Conservation (phyloP, 2,329 filamentous ascomycete species). For the Microcyclospora tardicrescens region DNA sequence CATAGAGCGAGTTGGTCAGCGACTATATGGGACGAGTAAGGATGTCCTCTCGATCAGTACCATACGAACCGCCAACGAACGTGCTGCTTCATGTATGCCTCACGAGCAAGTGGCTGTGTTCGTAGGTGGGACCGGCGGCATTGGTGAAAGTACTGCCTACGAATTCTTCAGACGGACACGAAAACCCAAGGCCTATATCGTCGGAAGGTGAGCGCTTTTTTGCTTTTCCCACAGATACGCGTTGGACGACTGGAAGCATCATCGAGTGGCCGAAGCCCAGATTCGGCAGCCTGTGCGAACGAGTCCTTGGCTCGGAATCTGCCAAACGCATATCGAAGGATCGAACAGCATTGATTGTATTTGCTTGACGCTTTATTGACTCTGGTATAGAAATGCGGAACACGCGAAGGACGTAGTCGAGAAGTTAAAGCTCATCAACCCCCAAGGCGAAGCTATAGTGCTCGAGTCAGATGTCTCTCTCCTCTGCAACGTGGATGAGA, state of each 20-base stretch:
- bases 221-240: neutral
- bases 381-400: slow-evolving; percentile 21
- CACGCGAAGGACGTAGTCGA: slow-evolving; percentile 25
- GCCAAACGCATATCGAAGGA: too few species aligned
- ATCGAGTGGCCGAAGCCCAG: too few species aligned
- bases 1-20: too few species aligned
- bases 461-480: slow-evolving; percentile 30
- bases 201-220: slow-evolving; percentile 23
- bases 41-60: neutral
- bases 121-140: slow-evolving; percentile 33
- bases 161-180: slow-evolving; percentile 29
- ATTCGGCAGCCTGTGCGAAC: too few species aligned
- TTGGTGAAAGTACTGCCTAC: slow-evolving; percentile 30
- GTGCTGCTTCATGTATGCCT: slow-evolving; percentile 4
- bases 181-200: slow-evolving; percentile 29
- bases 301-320: too few species aligned
- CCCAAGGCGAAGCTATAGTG: slow-evolving; percentile 26
- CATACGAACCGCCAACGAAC: slow-evolving; percentile 20
- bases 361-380: neutral
- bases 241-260: too few species aligned
- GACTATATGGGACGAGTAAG: too few species aligned
- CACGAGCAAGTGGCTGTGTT: slow-evolving; percentile 23
- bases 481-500: slow-evolving; percentile 30
- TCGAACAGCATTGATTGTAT: too few species aligned
- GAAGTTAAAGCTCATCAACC: slow-evolving; percentile 27